Evolutionary conservation across 1,284 basidiomycete species (phyloP).

Genomic region (Ceratobasidium sp.): DNA sequence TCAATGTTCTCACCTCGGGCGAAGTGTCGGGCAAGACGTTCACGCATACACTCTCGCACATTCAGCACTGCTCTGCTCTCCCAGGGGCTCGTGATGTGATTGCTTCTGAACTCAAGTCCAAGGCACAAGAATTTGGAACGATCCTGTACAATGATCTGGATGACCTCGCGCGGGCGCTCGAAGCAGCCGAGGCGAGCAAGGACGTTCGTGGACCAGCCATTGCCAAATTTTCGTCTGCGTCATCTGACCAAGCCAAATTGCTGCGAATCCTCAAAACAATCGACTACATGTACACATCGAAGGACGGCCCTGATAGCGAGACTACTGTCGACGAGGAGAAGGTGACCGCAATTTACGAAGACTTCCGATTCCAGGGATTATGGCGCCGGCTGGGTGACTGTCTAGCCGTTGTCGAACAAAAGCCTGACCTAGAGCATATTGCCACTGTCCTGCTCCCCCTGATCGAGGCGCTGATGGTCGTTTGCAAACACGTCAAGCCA

Average conservation of each 20-base stretch:
- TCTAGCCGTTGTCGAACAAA: constrained; percentile 82
- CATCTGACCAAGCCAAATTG: constrained; percentile 92
- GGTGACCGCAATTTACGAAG: constrained; percentile 85
- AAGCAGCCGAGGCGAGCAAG: constrained; percentile 63
- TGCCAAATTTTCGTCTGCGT: constrained; percentile 89
- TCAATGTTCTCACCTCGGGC: constrained; percentile 92
- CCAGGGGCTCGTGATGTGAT: constrained; percentile 88
- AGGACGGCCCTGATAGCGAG: constrained; percentile 58
- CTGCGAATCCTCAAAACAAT: constrained; percentile 93
- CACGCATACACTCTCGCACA: constrained; percentile 87
- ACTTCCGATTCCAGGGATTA: constrained; percentile 84
- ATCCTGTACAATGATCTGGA: constrained; percentile 79
- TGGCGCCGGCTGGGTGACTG: constrained; percentile 91
- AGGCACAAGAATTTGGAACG: constrained; percentile 87
- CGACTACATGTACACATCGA: constrained; percentile 91
- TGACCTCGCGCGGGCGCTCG: constrained; percentile 73
- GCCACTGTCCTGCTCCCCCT: constrained; percentile 90
- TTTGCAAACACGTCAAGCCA: constrained; percentile 91
- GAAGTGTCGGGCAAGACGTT: constrained; percentile 96
- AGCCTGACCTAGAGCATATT: constrained; percentile 83
- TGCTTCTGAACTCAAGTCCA: constrained; percentile 82
- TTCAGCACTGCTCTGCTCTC: constrained; percentile 88
- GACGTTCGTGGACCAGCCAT: constrained; percentile 74
- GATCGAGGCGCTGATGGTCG: constrained; percentile 96
- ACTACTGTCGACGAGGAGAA: constrained; percentile 73